Percentiles rank a stretch among this genome's conserved stretches.
phyloP scores from a whole-genome alignment of 805 yeast genomes.

The Myxozyma mucilagina region DNA sequence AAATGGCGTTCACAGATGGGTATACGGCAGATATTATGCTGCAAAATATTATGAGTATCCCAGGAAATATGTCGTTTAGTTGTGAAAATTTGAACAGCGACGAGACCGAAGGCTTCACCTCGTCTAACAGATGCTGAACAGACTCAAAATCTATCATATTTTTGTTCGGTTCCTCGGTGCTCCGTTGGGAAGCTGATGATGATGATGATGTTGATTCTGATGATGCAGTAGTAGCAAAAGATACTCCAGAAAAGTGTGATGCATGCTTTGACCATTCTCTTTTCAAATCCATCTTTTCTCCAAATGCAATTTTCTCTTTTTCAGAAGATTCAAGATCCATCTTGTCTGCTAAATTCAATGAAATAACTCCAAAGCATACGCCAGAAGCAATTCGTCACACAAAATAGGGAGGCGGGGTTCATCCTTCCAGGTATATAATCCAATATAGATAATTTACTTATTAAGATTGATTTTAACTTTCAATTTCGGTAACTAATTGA shows the following conservation, averaged over 20 bases:
- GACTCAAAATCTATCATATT: not conserved
- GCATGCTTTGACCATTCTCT: not conserved
- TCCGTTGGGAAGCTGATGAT: too few species aligned
- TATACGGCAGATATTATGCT: conserved; percentile 2
- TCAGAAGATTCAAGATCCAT: too few species aligned
- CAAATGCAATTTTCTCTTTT: too few species aligned
- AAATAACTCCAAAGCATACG: too few species aligned
- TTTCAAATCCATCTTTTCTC: too few species aligned
- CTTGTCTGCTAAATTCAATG: too few species aligned
- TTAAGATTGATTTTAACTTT: too few species aligned
- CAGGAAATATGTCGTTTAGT: conserved; percentile 4
- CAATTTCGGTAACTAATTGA: too few species aligned
- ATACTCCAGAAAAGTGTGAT: not conserved
- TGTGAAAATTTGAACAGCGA: conserved; percentile 15
- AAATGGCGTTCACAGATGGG: conserved; percentile 17
- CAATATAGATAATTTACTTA: too few species aligned
- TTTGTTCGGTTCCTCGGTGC: not conserved
- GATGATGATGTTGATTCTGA: not conserved
- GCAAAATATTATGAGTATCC: not conserved
- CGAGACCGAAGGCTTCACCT: conserved; percentile 9
- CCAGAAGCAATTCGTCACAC: too few species aligned
- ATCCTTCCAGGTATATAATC: too few species aligned
- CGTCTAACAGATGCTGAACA: not conserved
- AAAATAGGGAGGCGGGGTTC: too few species aligned
- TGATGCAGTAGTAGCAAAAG: not conserved